A percentile compares a stretch with the other conserved stretches of the same genome.
These are phyloP conservation scores for Ganoderma meredithae DNA, from an alignment of 1,284 basidiomycete species.

Conservation along the genomic window DNA sequence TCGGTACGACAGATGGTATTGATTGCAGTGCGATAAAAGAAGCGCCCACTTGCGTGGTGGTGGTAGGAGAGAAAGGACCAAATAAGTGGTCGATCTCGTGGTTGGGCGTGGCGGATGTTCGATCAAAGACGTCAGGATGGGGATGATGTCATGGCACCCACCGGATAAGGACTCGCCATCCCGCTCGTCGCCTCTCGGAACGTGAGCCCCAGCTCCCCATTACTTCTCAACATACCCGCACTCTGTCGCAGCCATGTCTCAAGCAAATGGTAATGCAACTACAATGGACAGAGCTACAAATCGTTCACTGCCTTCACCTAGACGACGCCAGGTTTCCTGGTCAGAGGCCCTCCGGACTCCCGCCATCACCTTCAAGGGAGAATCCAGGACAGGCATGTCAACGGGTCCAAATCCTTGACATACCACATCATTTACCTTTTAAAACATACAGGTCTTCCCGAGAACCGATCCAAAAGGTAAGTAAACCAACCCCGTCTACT, in stretches of 20 bases:
- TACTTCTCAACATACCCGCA: not conserved
- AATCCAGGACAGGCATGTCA: conserved; percentile 40
- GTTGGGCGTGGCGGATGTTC: not conserved
- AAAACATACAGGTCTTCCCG: conserved; percentile 37
- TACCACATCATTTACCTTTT: not conserved
- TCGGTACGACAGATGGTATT: too few relatives aligned
- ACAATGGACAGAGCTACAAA: not conserved
- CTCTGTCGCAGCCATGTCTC: not conserved
- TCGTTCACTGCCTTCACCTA: conserved; percentile 10
- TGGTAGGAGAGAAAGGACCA: too few relatives aligned
- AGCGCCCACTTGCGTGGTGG: too few relatives aligned
- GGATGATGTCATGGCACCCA: not conserved
- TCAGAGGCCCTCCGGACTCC: conserved; percentile 32
- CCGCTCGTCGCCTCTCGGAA: not conserved
- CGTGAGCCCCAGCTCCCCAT: not conserved
- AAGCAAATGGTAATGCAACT: not conserved
- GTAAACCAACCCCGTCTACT: not conserved
- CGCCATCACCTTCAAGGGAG: conserved; percentile 41
- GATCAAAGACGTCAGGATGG: not conserved
- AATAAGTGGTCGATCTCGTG: too few relatives aligned
- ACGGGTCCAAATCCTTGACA: not conserved
- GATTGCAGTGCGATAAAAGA: too few relatives aligned
- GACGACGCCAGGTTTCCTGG: conserved; percentile 41
- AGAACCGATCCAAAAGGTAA: conserved; percentile 40
- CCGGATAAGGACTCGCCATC: not conserved